Percentiles rank a stretch among this genome's conserved stretches.
These are phyloP conservation scores for Pseudotsuga menziesii DNA, from an alignment of 75 land plant species.

Conservation along the genomic window DNA sequence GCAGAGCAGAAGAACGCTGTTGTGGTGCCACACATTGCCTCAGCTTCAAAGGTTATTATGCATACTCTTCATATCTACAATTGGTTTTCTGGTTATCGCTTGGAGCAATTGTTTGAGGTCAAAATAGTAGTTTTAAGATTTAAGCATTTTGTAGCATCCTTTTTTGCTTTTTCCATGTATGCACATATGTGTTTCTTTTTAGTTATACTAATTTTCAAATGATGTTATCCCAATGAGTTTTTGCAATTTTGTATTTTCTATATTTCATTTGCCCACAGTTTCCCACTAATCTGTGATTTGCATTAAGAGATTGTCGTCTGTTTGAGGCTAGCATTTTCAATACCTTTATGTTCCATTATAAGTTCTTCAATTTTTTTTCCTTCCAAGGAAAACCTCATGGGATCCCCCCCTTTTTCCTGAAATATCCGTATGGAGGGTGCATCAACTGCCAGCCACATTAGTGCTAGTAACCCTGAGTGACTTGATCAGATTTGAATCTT, in stretches of 20 bases:
- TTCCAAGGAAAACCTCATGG: no score
- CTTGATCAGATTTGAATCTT: no score
- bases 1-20: constrained; percentile 85
- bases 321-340: no score
- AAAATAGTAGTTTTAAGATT: background rate
- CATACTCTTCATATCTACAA: background rate
- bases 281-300: background rate
- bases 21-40: constrained; percentile 96
- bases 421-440: no score
- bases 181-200: background rate
- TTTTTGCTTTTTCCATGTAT: background rate
- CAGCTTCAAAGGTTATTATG: constrained; percentile 83
- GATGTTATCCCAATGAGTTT: background rate
- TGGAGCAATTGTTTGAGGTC: background rate
- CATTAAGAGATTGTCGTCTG: background rate
- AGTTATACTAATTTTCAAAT: background rate
- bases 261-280: background rate
- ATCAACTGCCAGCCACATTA: no score
- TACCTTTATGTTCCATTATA: no score
- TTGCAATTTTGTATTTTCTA: background rate
- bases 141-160: background rate
- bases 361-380: no score
- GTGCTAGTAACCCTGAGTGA: no score
- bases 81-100: background rate
- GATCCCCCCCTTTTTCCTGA: no score